Evolutionary conservation across 176 grass and related monocot genomes (phyloP).

Genomic region (Aegilops sharonensis): DNA sequence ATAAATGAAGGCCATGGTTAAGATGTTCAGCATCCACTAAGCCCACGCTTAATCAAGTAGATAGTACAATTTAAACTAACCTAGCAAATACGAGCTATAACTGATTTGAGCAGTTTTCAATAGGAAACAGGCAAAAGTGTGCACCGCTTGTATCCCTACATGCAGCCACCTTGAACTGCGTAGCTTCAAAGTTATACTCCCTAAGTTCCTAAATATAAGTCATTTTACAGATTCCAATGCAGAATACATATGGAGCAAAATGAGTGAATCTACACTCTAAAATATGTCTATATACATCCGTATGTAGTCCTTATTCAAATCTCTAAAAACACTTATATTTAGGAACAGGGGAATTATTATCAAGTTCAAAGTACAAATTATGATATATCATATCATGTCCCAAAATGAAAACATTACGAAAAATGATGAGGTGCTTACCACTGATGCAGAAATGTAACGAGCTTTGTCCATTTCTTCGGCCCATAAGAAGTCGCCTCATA

Average conservation of each 20-base stretch:
- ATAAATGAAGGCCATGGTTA: background rate
- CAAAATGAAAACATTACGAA: background rate
- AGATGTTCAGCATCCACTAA: constrained; percentile 3
- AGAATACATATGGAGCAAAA: no score
- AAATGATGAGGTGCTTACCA: constrained; percentile 49
- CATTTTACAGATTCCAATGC: no score
- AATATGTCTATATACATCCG: no score
- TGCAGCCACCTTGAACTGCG: background rate
- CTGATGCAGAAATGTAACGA: constrained; percentile 74
- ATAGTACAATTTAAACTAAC: background rate
- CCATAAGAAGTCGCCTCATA: constrained; percentile 81
- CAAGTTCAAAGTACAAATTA: background rate
- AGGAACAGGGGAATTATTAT: no score
- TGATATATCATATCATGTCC: background rate
- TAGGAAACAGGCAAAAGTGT: no score
- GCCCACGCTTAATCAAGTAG: background rate
- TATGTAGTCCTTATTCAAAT: no score
- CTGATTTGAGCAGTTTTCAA: no score
- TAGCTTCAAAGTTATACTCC: background rate
- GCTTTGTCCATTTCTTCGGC: constrained; percentile 77
- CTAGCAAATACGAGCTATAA: no score
- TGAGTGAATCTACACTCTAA: no score
- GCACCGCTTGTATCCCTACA: background rate
- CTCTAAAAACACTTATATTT: no score
- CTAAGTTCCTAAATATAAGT: no score